Conservation (phyloP, 164 flowering plant species). For the Dillenia suffruticosa region DNA sequence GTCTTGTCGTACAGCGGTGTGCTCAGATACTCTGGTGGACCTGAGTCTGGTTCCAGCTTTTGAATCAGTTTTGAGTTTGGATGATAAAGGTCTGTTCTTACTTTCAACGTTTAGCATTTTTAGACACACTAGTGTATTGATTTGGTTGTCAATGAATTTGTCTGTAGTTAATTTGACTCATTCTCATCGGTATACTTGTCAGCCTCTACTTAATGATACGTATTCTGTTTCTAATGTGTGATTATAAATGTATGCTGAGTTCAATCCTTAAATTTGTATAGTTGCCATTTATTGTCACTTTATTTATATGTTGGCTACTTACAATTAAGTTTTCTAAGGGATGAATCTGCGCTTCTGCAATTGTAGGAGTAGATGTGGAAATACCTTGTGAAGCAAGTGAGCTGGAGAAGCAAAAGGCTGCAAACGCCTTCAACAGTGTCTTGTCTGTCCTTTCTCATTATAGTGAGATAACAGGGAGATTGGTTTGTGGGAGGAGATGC, state of each 20-base stretch:
- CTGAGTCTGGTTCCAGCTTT: constrained; percentile 23
- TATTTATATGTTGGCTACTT: too few species aligned
- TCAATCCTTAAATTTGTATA: too few species aligned
- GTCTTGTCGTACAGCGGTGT: constrained; percentile 75
- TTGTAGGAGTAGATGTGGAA: constrained; percentile 49
- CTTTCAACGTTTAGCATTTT: background rate
- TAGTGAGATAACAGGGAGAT: constrained; percentile 65
- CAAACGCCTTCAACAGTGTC: constrained; percentile 41
- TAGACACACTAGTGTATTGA: background rate
- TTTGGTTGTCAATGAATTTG: too few species aligned
- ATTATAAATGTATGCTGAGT: too few species aligned
- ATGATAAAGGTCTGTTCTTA: constrained; percentile 47
- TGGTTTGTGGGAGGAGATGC: constrained; percentile 61
- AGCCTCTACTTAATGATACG: too few species aligned
- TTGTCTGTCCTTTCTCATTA: constrained; percentile 66
- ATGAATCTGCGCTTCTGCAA: background rate
- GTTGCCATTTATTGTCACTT: too few species aligned
- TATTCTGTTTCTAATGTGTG: too few species aligned
- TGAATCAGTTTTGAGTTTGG: constrained; percentile 30
- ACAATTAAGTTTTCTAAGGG: too few species aligned
- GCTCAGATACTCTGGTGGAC: constrained; percentile 41
- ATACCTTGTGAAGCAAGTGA: constrained; percentile 73
- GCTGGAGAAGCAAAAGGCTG: constrained; percentile 66
- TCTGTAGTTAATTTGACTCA: too few species aligned
- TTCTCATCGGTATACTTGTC: too few species aligned